Evolutionary conservation across 805 yeast species (phyloP), one percentile per base, ranked within the genome.

Genomic region (Sugiyamaella chiloensis): DNA sequence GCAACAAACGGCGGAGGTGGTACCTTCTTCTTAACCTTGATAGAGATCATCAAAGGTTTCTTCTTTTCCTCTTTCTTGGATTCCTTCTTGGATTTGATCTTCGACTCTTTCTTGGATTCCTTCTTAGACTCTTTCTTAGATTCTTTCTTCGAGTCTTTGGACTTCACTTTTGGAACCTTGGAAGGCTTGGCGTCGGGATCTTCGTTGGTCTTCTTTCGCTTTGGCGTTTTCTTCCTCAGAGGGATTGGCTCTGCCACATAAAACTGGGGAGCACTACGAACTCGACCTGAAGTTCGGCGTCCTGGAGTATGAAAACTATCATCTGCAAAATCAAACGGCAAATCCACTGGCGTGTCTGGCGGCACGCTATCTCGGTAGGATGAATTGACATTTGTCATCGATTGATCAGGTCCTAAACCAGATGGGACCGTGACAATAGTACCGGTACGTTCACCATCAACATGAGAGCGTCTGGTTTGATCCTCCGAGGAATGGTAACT

Each of bases 281-380:
- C 52, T 23, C 56, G 51, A 7, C 52, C 52, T 5, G 53, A 50
- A 9, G 47, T 40, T 3, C 56, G 46, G 24, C 53, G 40, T 5
- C 20, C 19, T 19, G 37, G 19, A 16, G 21, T 21, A 3, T 5
- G 11, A 12, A 34, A 34, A n/a, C 6, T 29, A 29, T 29, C 34
- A 29, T 29, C 34, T 29, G 34, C 7, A 6, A 29, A 5, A 29
- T 29, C 34, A 4, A 5, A 4, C 5, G 6, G 16, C 34, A 29
- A 29, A 17, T n/a, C n/a, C n/a, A n/a, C n/a, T n/a, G n/a, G n/a
- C n/a, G n/a, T n/a, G n/a, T n/a, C n/a, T n/a, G n/a, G n/a, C n/a
- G n/a, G n/a, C n/a, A n/a, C n/a, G n/a, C n/a, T n/a, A n/a, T n/a
- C n/a, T n/a, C n/a, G n/a, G n/a, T n/a, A n/a, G n/a, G n/a, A n/a